A percentile compares a stretch with the other conserved stretches of the same genome.
These are phyloP conservation scores for Ramaria sp. DNA, from an alignment of 768 basidiomycete genomes.

Conservation along the genomic window DNA sequence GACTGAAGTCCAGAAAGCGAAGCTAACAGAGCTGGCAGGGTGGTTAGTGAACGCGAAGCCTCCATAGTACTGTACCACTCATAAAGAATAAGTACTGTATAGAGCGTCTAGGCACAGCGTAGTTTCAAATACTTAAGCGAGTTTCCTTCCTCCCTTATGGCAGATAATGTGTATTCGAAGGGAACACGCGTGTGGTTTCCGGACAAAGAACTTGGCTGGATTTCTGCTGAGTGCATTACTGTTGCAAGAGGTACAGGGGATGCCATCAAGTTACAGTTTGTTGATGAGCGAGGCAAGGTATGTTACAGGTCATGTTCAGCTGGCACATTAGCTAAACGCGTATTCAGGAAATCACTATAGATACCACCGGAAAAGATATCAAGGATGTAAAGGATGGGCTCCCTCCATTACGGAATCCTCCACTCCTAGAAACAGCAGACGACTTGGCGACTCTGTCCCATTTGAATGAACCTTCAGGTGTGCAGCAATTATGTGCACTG, in stretches of 20 bases:
- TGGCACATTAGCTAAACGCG: neutral
- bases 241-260: slow-evolving; percentile 59
- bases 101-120: neutral
- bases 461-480: slow-evolving; percentile 95
- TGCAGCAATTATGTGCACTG: slow-evolving; percentile 12
- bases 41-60: slow-evolving; percentile 34
- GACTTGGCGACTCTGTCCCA: slow-evolving; percentile 97
- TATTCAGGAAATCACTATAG: slow-evolving; percentile 62
- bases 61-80: neutral
- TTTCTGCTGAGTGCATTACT: slow-evolving; percentile 73
- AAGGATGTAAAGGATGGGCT: slow-evolving; percentile 70
- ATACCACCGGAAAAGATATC: slow-evolving; percentile 72
- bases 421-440: slow-evolving; percentile 91
- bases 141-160: slow-evolving; percentile 36
- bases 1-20: slow-evolving; percentile 66
- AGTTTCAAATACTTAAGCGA: neutral
- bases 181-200: slow-evolving; percentile 88
- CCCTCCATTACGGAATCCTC: slow-evolving; percentile 94
- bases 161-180: slow-evolving; percentile 87
- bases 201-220: slow-evolving; percentile 91
- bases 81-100: neutral
- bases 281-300: slow-evolving; percentile 91
- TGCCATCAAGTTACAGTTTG: slow-evolving; percentile 70
- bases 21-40: slow-evolving; percentile 60
- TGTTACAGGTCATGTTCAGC: slow-evolving; percentile 10